Conservation (phyloP, 108 stramenopile genomes). For the Discostella stelligeroides region DNA sequence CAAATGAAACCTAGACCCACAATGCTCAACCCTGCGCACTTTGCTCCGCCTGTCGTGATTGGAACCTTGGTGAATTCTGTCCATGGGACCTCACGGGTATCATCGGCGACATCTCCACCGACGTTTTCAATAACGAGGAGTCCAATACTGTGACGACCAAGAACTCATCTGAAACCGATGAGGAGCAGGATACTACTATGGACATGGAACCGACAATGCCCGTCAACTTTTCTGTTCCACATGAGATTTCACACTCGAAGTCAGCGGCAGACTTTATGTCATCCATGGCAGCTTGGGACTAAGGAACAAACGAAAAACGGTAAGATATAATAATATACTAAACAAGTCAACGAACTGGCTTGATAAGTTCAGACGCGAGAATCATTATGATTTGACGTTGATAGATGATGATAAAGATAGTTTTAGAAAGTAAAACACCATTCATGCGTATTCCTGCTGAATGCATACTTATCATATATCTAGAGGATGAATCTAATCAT, state of each 20-base stretch:
- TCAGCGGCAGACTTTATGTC: conserved; percentile 17
- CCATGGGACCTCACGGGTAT: conserved; percentile 49
- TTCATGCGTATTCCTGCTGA: no score
- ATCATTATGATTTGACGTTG: neutral
- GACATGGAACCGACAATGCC: conserved; percentile 2
- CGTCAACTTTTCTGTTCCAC: conserved; percentile 26
- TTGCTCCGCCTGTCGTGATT: conserved; percentile 49
- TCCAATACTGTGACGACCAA: neutral
- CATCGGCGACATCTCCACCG: conserved; percentile 33
- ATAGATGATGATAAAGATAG: neutral
- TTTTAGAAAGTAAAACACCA: no score
- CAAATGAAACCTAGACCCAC: conserved; percentile 12
- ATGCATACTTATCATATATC: no score
- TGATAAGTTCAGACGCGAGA: no score
- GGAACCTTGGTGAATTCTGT: conserved; percentile 52
- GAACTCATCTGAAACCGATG: conserved; percentile 6
- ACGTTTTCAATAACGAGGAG: conserved; percentile 3
- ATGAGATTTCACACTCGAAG: conserved; percentile 20
- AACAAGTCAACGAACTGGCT: no score
- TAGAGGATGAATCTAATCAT: no score
- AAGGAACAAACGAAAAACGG: no score
- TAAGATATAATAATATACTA: no score
- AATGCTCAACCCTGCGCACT: conserved; percentile 37
- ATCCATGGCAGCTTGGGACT: conserved; percentile 31
- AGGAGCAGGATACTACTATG: neutral